Evolutionary conservation across 2,329 filamentous ascomycete genomes (phyloP), one percentile per base, ranked within the genome.

Genomic region (Neofusicoccum parvum): DNA sequence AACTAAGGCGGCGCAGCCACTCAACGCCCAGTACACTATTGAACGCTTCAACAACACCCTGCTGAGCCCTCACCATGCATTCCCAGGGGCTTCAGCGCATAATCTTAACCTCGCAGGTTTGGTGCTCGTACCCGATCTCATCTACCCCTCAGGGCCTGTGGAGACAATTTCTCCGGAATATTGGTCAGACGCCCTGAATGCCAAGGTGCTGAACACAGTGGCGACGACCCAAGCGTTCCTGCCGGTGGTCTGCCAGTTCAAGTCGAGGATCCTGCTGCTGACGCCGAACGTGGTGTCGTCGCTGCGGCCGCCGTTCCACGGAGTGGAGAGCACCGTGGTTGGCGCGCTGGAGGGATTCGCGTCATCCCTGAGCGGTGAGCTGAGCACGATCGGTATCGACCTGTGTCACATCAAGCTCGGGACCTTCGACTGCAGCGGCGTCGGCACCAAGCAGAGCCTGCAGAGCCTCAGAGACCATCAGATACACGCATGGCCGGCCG

Each of bases 131-230:
- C 94, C 94, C 2, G 91, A 85, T 66, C 88, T 90, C 73, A 75
- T 78, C n/a, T 96, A 94, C 76, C 90, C 92, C 62, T 89, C 90
- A 32, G 92, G 91, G 3, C 91, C 92, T 20, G 90, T 98, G 68
- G 92, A 93, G 68, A 94, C 92, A 3, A 90, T 97, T 66, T 88
- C 92, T 6, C 89, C 92, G 0, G 91, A 92, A 36, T 89, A 87
- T 72, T 95, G 96, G 81, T 92, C 92, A 69, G 92, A 97, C 74
- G 90, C 93, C 39, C 88, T 98, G 76, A 97, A 97, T 78, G 94
- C 92, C 15, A 94, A 96, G 73, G 86, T 99, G 12, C 85, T 98
- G 64, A 91, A 93, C 65, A 94, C 94, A 1, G 92, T 98, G 70
- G 86, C 96, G 62, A 93, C 91, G 5, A 89, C 94, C 45, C 94